Conservation (phyloP, 441 rosid species). For the Heliophila coronopifolia region DNA sequence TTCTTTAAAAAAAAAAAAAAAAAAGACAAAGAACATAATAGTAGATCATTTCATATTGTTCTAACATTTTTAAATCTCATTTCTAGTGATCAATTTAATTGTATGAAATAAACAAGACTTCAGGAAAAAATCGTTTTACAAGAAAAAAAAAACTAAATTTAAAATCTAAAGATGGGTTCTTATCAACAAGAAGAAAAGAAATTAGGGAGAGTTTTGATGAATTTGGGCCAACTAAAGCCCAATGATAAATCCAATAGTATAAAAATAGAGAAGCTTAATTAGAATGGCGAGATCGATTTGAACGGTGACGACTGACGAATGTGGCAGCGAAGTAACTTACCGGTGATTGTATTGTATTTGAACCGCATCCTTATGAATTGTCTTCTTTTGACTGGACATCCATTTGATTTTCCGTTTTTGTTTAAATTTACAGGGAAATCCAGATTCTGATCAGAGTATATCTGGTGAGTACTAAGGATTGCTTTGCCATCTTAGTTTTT, state of each 20-base stretch:
- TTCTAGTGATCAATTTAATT: no score
- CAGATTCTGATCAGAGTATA: constrained; percentile 70
- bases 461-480: constrained; percentile 45
- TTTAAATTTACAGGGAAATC: constrained; percentile 32
- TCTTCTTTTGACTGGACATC: background rate
- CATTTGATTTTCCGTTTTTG: background rate
- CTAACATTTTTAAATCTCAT: no score
- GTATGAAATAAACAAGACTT: no score
- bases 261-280: background rate
- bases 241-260: background rate
- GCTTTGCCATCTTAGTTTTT: background rate
- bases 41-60: no score
- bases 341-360: constrained; percentile 37
- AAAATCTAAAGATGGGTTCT: no score
- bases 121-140: no score
- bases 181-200: no score
- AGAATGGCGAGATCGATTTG: constrained; percentile 9
- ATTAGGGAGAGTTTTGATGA: background rate
- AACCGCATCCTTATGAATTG: background rate
- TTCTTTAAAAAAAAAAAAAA: no score
- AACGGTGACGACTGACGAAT: constrained; percentile 32
- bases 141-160: no score
- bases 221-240: constrained; percentile 21
- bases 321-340: constrained; percentile 54
- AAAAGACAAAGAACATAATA: no score